Evolutionary conservation across 768 basidiomycete species (phyloP).

Genomic region (Suillus sp.): DNA sequence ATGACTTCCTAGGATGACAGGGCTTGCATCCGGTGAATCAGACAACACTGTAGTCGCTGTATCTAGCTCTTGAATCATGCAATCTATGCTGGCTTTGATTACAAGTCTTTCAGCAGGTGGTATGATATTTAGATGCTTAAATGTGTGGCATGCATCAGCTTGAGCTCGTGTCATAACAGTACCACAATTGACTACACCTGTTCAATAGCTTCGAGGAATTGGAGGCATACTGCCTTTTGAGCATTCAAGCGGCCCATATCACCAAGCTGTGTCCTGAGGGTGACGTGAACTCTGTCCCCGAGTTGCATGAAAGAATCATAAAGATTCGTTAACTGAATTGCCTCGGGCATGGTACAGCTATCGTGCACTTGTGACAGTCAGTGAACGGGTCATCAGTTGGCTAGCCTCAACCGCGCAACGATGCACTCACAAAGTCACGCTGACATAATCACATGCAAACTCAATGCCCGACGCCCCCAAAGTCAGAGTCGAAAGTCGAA

Average conservation of each 20-base stretch:
- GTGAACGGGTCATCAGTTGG: too few relatives aligned
- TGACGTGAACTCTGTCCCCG: conserved; percentile 6
- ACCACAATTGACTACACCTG: not conserved
- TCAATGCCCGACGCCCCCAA: too few relatives aligned
- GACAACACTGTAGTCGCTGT: not conserved
- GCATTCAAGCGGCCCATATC: not conserved
- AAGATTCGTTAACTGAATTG: not conserved
- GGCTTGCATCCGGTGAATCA: not conserved
- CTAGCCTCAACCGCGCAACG: too few relatives aligned
- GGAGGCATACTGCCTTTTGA: conserved; percentile 3
- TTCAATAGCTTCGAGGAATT: conserved; percentile 3
- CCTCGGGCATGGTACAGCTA: not conserved
- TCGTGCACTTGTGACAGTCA: not conserved
- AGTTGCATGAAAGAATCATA: conserved; percentile 4
- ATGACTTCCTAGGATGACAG: not conserved
- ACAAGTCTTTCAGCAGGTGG: not conserved
- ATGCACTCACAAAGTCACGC: not conserved
- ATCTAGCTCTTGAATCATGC: not conserved
- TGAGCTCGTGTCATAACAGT: not conserved
- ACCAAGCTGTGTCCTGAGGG: conserved; percentile 9
- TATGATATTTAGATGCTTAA: not conserved
- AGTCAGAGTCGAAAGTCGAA: not conserved
- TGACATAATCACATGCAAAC: too few relatives aligned
- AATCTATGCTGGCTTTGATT: not conserved
- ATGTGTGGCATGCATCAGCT: not conserved